Conservation (phyloP, 169 alveolate genomes). For the Eimeria tenella region DNA sequence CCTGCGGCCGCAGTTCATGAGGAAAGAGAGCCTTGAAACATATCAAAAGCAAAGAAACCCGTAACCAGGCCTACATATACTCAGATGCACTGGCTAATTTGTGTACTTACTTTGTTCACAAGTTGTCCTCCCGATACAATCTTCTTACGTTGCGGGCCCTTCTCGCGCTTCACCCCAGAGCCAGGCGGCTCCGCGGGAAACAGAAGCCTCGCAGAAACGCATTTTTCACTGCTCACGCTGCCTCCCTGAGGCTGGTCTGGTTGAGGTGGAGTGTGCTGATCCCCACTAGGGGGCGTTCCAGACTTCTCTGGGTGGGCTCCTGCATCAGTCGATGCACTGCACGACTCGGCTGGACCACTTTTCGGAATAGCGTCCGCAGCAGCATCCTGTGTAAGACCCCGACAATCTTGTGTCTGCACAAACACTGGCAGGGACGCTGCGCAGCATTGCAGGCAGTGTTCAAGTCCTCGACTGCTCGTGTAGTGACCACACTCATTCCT, state of each 20-base stretch:
- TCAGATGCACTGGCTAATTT: too few relatives aligned
- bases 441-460: neutral
- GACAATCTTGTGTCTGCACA: neutral
- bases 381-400: constrained; percentile 12
- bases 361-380: neutral
- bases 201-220: constrained; percentile 60
- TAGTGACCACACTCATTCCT: neutral
- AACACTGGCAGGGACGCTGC: neutral
- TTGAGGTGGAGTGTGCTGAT: constrained; percentile 7
- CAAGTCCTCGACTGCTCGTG: neutral
- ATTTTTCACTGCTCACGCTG: constrained; percentile 2
- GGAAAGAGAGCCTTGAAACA: neutral
- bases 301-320: neutral
- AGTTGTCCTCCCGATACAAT: constrained; percentile 39
- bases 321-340: neutral
- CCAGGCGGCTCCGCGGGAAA: constrained; percentile 66
- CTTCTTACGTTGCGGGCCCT: constrained; percentile 67
- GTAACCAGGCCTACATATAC: too few relatives aligned
- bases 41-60: neutral
- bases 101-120: constrained; percentile 49
- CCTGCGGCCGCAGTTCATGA: constrained; percentile 22
- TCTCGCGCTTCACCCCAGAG: constrained; percentile 47
- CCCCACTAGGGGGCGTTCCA: neutral
- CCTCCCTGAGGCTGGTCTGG: neutral
- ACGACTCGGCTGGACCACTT: constrained; percentile 18